Conservation (phyloP, 2,329 filamentous ascomycete genomes). For the Rutstroemia sp. region DNA sequence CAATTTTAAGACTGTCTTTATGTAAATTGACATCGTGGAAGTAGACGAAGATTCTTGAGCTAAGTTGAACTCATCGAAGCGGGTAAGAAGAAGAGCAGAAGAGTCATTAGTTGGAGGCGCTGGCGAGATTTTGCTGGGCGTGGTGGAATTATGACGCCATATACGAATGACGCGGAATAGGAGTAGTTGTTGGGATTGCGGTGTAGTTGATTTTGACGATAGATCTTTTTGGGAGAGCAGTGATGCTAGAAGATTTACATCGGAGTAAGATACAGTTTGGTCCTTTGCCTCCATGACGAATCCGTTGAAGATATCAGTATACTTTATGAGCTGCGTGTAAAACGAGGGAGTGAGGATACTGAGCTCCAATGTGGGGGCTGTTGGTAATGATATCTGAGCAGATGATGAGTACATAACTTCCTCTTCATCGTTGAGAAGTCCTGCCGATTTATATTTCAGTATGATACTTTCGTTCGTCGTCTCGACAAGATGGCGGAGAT, state of each 20-base stretch:
- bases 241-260: background rate
- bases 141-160: background rate
- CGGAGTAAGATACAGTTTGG: background rate
- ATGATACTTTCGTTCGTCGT: conserved; percentile 36
- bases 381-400: conserved; percentile 14
- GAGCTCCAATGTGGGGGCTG: conserved; percentile 39
- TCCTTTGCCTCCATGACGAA: background rate
- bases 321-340: conserved; percentile 58
- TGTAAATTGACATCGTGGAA: background rate
- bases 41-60: background rate
- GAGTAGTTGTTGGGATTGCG: background rate
- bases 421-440: conserved; percentile 33
- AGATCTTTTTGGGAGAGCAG: background rate
- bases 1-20: background rate
- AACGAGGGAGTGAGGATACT: conserved; percentile 57
- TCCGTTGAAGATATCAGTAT: conserved; percentile 32
- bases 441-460: conserved; percentile 48
- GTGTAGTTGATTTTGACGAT: background rate
- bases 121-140: background rate
- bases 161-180: background rate
- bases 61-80: background rate
- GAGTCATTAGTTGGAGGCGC: background rate
- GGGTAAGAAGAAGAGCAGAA: background rate
- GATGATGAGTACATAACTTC: conserved; percentile 34
- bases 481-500: conserved; percentile 43